Evolutionary conservation across 2,329 filamentous ascomycete species (phyloP).

Genomic region (Balansia obtecta): DNA sequence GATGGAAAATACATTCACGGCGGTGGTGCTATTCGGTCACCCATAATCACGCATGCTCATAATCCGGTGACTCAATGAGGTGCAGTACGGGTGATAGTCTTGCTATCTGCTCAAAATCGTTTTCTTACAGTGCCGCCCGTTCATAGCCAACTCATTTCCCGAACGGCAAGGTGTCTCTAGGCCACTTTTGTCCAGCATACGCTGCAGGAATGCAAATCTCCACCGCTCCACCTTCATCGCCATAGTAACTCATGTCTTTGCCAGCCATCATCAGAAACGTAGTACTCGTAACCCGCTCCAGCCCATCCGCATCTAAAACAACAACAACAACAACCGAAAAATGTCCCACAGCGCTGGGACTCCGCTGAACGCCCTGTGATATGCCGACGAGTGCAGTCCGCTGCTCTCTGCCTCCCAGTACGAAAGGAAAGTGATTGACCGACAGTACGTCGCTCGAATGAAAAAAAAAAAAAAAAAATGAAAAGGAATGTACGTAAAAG

Average conservation of each 20-base stretch:
- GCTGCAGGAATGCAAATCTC: conserved; percentile 1
- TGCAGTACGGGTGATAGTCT: neutral
- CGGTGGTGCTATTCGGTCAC: neutral
- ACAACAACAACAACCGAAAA: neutral
- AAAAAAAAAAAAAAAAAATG: neutral
- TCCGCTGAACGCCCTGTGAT: neutral
- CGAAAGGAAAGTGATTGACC: neutral
- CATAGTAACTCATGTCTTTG: neutral
- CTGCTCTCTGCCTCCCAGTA: neutral
- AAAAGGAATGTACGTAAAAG: neutral
- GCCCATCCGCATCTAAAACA: neutral
- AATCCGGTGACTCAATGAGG: neutral
- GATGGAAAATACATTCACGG: neutral
- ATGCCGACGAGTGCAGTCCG: neutral
- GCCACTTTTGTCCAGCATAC: neutral
- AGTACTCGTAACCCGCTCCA: neutral
- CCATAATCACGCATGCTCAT: neutral
- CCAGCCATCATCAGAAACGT: neutral
- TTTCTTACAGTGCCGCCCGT: neutral
- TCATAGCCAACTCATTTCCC: too few species aligned
- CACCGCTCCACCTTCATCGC: neutral
- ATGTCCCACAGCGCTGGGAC: neutral
- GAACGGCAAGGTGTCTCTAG: too few species aligned
- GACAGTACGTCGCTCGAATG: too few species aligned
- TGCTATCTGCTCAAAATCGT: neutral